Evolutionary conservation across 1,139 yeast species (phyloP).

Genomic region (Taphrina betulina): DNA sequence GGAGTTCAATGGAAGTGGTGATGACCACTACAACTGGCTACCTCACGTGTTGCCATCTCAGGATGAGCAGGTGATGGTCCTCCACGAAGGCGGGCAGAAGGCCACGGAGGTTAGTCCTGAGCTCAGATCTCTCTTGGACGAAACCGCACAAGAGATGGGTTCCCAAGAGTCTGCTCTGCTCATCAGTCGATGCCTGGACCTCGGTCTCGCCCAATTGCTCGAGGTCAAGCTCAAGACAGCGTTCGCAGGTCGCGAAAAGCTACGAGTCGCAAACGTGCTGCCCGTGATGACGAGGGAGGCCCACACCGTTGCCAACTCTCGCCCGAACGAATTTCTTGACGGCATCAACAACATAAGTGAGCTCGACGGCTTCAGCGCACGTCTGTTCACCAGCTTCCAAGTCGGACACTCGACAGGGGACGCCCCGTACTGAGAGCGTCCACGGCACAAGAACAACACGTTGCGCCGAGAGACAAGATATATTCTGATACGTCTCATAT

Average conservation of each 20-base stretch:
- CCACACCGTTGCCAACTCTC: constrained; percentile 15
- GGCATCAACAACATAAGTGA: constrained; percentile 22
- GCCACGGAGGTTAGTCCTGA: constrained; percentile 15
- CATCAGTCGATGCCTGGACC: constrained; percentile 20
- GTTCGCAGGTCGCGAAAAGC: constrained; percentile 22
- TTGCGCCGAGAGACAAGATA: no score
- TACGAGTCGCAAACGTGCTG: constrained; percentile 26
- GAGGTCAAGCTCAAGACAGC: constrained; percentile 26
- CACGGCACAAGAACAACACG: no score
- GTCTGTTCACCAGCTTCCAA: constrained; percentile 27
- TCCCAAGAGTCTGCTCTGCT: constrained; percentile 24
- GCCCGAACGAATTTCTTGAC: constrained; percentile 12
- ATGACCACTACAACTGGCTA: constrained; percentile 37
- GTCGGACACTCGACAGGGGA: no score
- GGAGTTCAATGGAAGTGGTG: constrained; percentile 43
- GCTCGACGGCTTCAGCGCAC: constrained; percentile 32
- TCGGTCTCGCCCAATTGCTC: constrained; percentile 14
- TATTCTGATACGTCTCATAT: no score
- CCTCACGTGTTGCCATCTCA: constrained; percentile 17
- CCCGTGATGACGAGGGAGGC: constrained; percentile 34
- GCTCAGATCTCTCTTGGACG: constrained; percentile 18
- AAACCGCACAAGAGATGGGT: constrained; percentile 18
- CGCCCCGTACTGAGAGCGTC: no score
- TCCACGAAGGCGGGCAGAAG: constrained; percentile 3
- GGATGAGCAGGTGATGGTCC: neutral